phyloP scores from a whole-genome alignment of 257 asterid species.

The Salvia hispanica region DNA sequence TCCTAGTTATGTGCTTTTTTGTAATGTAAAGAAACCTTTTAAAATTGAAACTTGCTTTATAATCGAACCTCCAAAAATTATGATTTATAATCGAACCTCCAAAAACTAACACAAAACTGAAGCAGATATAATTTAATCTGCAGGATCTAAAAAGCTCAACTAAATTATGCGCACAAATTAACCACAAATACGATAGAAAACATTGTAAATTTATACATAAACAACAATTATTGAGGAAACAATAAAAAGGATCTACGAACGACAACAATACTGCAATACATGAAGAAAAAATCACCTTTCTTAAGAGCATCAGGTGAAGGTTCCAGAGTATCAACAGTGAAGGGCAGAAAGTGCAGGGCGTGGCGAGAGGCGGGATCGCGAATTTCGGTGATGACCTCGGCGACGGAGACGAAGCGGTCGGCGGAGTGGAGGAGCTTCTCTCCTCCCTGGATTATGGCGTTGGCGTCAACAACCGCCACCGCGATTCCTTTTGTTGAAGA shows the following conservation, averaged over 20 bases:
- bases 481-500: conserved; percentile 77
- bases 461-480: conserved; percentile 93
- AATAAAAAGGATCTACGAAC: not conserved
- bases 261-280: not conserved
- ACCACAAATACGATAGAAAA: not conserved
- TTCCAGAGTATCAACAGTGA: conserved; percentile 70
- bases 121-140: not conserved
- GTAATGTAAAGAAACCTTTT: conserved; percentile 1
- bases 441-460: conserved; percentile 86
- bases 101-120: not conserved
- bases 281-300: conserved; percentile 50
- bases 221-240: not conserved
- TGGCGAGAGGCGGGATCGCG: conserved; percentile 93
- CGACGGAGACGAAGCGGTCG: conserved; percentile 79
- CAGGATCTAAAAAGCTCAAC: conserved; percentile 9
- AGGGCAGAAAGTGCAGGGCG: conserved; percentile 78
- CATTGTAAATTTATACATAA: not conserved
- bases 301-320: conserved; percentile 77
- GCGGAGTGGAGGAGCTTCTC: conserved; percentile 60
- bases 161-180: too few relatives aligned
- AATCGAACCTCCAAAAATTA: not conserved
- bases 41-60: not conserved
- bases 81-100: not conserved
- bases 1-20: not conserved
- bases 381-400: conserved; percentile 77